Evolutionary conservation across 495 filamentous ascomycete species (phyloP).

Genomic region (Apodospora peruviana): DNA sequence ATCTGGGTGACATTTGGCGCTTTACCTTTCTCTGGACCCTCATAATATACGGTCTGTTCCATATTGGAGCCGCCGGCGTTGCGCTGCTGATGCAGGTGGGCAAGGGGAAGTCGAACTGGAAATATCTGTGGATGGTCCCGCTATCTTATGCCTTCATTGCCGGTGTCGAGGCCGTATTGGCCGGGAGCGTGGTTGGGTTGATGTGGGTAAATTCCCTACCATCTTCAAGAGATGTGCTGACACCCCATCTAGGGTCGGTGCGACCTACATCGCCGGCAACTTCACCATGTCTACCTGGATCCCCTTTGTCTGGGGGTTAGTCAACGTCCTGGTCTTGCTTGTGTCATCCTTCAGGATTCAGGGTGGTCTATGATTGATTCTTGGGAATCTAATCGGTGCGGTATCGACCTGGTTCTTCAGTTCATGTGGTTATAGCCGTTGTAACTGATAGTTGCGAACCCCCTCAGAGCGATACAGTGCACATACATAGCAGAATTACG

Average conservation of each 20-base stretch:
- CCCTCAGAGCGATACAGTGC: no score
- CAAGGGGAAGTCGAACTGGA: slow-evolving; percentile 56
- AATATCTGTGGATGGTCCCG: slow-evolving; percentile 70
- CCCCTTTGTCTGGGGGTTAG: slow-evolving; percentile 87
- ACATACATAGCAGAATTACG: no score
- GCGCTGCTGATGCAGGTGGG: slow-evolving; percentile 66
- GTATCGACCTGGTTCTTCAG: neutral
- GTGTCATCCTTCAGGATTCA: slow-evolving; percentile 92
- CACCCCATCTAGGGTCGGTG: slow-evolving; percentile 64
- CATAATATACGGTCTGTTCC: slow-evolving; percentile 59
- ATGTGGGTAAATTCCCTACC: slow-evolving; percentile 58
- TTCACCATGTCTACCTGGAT: slow-evolving; percentile 98
- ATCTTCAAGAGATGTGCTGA: neutral
- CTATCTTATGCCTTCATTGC: slow-evolving; percentile 68
- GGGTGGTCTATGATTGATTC: slow-evolving; percentile 59
- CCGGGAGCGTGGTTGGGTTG: slow-evolving; percentile 82
- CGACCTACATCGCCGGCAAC: slow-evolving; percentile 79
- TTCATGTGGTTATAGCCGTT: no score
- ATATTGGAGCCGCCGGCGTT: slow-evolving; percentile 65
- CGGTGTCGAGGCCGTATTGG: slow-evolving; percentile 74
- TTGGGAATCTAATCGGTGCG: neutral
- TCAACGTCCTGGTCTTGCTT: slow-evolving; percentile 85
- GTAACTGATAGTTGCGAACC: neutral
- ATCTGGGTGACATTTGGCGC: slow-evolving; percentile 77
- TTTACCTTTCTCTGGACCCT: slow-evolving; percentile 90